Percentiles rank a stretch among this genome's conserved stretches.
Evolutionary conservation across 1,284 basidiomycete genomes (phyloP).

Genomic region (Ustilago vetiveriae): DNA sequence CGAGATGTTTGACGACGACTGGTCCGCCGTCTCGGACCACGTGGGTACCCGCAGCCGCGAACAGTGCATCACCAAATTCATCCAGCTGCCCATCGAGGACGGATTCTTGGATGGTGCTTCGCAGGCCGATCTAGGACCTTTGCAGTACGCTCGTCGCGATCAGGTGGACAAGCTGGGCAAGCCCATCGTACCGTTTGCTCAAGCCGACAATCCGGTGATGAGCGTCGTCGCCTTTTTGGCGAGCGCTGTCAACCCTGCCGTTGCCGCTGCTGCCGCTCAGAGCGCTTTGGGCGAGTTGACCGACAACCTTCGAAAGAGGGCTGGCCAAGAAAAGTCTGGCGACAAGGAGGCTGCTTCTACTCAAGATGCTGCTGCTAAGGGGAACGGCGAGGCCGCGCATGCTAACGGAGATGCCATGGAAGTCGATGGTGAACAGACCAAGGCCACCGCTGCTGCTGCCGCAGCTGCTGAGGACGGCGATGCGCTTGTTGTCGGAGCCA

Average conservation of each 20-base stretch:
- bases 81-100: slow-evolving; percentile 96
- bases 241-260: slow-evolving; percentile 86
- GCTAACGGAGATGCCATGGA: slow-evolving; percentile 66
- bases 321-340: slow-evolving; percentile 26
- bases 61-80: slow-evolving; percentile 93
- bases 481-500: slow-evolving; percentile 29
- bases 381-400: slow-evolving; percentile 70
- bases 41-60: slow-evolving; percentile 89
- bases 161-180: slow-evolving; percentile 45
- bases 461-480: slow-evolving; percentile 9
- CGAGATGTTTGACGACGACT: slow-evolving; percentile 98
- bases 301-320: slow-evolving; percentile 54
- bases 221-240: slow-evolving; percentile 97
- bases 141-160: slow-evolving; percentile 73
- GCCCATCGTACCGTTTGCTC: slow-evolving; percentile 78
- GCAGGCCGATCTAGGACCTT: slow-evolving; percentile 74
- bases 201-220: slow-evolving; percentile 97
- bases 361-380: slow-evolving; percentile 11
- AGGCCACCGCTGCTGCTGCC: slow-evolving; percentile 15
- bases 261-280: slow-evolving; percentile 93
- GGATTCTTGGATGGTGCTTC: slow-evolving; percentile 74
- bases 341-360: slow-evolving; percentile 7
- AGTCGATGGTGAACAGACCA: slow-evolving; percentile 48
- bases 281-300: slow-evolving; percentile 76
- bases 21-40: slow-evolving; percentile 89